Evolutionary conservation across 163 green algal species (phyloP).

Genomic region (Scenedesmus sp.): DNA sequence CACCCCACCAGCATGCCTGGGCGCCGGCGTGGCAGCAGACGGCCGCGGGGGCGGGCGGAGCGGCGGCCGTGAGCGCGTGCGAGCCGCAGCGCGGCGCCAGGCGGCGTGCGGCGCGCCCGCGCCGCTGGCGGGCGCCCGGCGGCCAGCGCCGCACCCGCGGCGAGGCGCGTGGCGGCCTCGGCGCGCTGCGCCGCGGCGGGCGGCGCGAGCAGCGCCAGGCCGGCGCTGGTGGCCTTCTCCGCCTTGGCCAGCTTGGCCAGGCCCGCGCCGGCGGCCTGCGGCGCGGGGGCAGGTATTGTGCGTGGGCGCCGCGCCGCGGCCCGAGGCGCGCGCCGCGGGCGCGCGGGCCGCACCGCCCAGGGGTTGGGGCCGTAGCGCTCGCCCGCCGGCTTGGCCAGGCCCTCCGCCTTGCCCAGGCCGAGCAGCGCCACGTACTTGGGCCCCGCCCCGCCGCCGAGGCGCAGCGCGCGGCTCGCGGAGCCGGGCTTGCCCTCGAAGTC

Average conservation of each 20-base stretch:
- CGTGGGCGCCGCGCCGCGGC: too few species aligned
- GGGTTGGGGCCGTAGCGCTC: slow-evolving; percentile 15
- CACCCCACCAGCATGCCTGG: slow-evolving; percentile 62
- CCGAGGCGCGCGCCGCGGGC: too few species aligned
- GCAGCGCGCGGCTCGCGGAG: slow-evolving; percentile 36
- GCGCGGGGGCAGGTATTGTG: neutral
- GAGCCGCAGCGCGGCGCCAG: too few species aligned
- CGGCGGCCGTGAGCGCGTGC: too few species aligned
- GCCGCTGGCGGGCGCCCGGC: too few species aligned
- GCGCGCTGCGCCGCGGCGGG: slow-evolving; percentile 53
- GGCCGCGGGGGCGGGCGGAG: neutral
- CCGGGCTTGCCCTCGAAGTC: slow-evolving; percentile 71
- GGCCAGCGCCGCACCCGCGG: slow-evolving; percentile 17
- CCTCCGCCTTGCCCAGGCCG: slow-evolving; percentile 79
- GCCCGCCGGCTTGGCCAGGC: slow-evolving; percentile 38
- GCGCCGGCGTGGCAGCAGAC: neutral
- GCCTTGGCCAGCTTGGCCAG: slow-evolving; percentile 69
- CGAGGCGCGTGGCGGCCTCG: slow-evolving; percentile 45
- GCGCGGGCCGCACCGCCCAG: slow-evolving; percentile 4
- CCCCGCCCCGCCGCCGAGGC: slow-evolving; percentile 36
- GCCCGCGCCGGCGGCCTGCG: slow-evolving; percentile 14
- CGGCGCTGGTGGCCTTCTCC: slow-evolving; percentile 64
- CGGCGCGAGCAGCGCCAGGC: slow-evolving; percentile 53
- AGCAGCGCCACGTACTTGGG: slow-evolving; percentile 73
- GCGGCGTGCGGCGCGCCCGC: neutral